Evolutionary conservation across 495 filamentous ascomycete species (phyloP), one percentile per base, ranked within the genome.

Genomic region (Daldinia concentrica): DNA sequence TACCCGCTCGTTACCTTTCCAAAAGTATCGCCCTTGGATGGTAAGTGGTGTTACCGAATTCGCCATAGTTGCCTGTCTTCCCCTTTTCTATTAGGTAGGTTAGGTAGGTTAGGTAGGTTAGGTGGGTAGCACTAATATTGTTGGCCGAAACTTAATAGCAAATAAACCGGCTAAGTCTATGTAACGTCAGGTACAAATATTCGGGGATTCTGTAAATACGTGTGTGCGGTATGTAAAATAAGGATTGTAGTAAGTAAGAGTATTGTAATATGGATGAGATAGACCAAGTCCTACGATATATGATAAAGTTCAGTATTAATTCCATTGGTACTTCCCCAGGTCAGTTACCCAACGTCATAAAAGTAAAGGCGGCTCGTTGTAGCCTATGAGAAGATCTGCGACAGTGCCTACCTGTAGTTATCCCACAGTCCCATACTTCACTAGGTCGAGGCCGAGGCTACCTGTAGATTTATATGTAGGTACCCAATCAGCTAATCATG

Each of bases 21-120:
- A 76, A 50, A 76, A 71, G 32, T 71, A 76, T 24, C 60, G 56
- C 2, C 67, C 71, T 26, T 26, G 41, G 37, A 73, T 39, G 14
- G 66, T 73, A 2, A 76, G 14, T 11, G 74, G 74, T 17, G 17
- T 52, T 15, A 62, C 6, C 17, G 41, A 5, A 3, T 8, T 6
- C 15, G 41, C 61, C 71, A 73, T 73, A 50, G 26, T 22, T 60
- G 37, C 14, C 36, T 8, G n/a, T 58, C 27, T 30, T 36, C 24
- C 19, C 36, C 24, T 52, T 29, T 51, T 30, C 36, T 32, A 6
- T 24, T 41, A 9, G 3, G 17, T 34, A 36, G 27, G n/a, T 24
- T 41, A 9, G 3, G 17, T 34, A 36, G 27, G n/a, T 24, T 41
- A 9, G 3, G 17, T 34, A 36, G 27, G n/a, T 24, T 41, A 9